Conservation (phyloP, 1,284 basidiomycete species). For the Clitocybe nebularis region DNA sequence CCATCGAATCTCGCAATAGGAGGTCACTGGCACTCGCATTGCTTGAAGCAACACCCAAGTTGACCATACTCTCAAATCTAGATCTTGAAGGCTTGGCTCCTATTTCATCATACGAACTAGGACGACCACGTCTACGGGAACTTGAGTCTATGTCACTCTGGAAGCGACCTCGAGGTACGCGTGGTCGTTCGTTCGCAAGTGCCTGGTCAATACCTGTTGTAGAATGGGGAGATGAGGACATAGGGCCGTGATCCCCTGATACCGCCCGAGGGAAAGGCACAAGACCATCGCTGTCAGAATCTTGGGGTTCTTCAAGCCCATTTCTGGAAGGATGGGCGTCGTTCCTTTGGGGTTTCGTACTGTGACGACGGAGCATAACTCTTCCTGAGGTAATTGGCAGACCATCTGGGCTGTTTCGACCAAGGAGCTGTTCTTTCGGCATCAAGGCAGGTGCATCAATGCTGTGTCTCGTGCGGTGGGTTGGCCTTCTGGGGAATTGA, state of each 20-base stretch:
- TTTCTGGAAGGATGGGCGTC: conserved; percentile 37
- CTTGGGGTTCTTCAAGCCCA: conserved; percentile 36
- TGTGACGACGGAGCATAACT: conserved; percentile 53
- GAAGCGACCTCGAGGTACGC: conserved; percentile 56
- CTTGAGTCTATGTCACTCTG: conserved; percentile 62
- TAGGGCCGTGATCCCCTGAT: conserved; percentile 42
- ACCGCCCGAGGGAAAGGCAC: conserved; percentile 63
- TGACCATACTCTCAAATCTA: conserved; percentile 67
- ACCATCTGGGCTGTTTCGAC: conserved; percentile 58
- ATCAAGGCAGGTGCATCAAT: conserved; percentile 47
- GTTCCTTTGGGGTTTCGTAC: conserved; percentile 51
- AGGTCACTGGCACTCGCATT: conserved; percentile 65
- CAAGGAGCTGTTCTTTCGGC: conserved; percentile 51
- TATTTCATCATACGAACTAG: conserved; percentile 67
- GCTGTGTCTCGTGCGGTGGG: conserved; percentile 61
- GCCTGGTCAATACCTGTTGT: conserved; percentile 28
- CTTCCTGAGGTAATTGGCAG: conserved; percentile 32
- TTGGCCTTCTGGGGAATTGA: conserved; percentile 50
- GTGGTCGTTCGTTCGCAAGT: conserved; percentile 36
- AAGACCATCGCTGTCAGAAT: conserved; percentile 29
- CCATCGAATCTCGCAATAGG: conserved; percentile 52
- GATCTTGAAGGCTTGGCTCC: conserved; percentile 47
- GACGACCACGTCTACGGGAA: conserved; percentile 48
- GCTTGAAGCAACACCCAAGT: conserved; percentile 48
- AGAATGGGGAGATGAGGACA: conserved; percentile 29